phyloP scores from a whole-genome alignment of 2,329 filamentous ascomycete species.

The Fusarium humuli region DNA sequence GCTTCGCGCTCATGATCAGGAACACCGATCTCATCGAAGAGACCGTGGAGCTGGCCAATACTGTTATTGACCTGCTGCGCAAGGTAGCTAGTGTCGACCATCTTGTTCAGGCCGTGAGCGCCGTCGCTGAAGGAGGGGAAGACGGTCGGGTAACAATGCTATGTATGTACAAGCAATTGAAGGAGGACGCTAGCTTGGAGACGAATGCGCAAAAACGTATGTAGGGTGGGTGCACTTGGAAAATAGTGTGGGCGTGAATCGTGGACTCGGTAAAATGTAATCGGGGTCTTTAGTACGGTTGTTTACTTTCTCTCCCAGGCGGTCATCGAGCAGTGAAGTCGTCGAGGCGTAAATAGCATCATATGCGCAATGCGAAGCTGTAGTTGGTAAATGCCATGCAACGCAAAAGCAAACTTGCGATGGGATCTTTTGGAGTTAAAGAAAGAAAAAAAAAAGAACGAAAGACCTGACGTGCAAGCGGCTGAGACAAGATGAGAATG shows the following conservation, averaged over 20 bases:
- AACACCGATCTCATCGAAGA: slow-evolving; percentile 99
- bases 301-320: slow-evolving; percentile 47
- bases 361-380: slow-evolving; percentile 39
- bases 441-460: slow-evolving; percentile 21
- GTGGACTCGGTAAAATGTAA: slow-evolving; percentile 31
- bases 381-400: slow-evolving; percentile 34
- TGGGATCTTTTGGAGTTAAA: slow-evolving; percentile 15
- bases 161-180: slow-evolving; percentile 25
- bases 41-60: slow-evolving; percentile 89
- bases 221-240: slow-evolving; percentile 4
- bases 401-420: slow-evolving; percentile 28
- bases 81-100: slow-evolving; percentile 88
- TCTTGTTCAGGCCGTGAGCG: slow-evolving; percentile 52
- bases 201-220: slow-evolving; percentile 25
- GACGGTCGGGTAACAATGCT: slow-evolving; percentile 26
- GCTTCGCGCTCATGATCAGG: slow-evolving; percentile 90
- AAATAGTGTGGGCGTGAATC: slow-evolving; percentile 18
- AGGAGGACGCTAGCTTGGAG: slow-evolving; percentile 10
- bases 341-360: slow-evolving; percentile 43
- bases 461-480: slow-evolving; percentile 26
- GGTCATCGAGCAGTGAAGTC: slow-evolving; percentile 46
- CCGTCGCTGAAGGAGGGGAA: slow-evolving; percentile 29
- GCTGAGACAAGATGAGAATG: slow-evolving; percentile 42
- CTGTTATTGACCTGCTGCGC: slow-evolving; percentile 96
- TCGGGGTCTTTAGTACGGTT: slow-evolving; percentile 31